Conservation (phyloP, 1,284 basidiomycete species). For the Trichosporon inkin region DNA sequence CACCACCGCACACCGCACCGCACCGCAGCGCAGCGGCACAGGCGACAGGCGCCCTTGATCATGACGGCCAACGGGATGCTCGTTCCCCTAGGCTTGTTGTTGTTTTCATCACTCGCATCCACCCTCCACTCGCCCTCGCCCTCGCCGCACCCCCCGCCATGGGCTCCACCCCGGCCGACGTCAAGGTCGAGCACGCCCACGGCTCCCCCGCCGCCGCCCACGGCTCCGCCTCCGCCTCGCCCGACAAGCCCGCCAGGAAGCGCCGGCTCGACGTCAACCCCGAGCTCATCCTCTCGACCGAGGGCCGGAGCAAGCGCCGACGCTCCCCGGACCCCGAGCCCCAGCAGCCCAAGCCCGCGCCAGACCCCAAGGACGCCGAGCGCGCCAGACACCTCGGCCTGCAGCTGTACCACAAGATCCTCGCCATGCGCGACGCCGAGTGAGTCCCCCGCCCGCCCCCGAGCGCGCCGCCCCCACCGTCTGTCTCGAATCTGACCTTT, state of each 20-base stretch:
- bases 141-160: conserved; percentile 3
- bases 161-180: conserved; percentile 1
- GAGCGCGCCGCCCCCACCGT: too few species aligned
- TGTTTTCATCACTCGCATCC: conserved; percentile 9
- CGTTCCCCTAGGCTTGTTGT: conserved; percentile 5
- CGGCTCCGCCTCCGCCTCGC: conserved; percentile 7
- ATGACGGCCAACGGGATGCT: neutral
- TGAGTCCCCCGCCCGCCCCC: conserved; percentile 26
- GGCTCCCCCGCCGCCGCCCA: neutral
- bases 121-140: neutral
- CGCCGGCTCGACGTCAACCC: conserved; percentile 27
- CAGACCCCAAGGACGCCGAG: conserved; percentile 38
- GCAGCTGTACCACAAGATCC: conserved; percentile 36
- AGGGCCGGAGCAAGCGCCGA: conserved; percentile 23
- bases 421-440: conserved; percentile 33
- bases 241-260: conserved; percentile 22
- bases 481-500: conserved; percentile 20
- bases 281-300: conserved; percentile 19
- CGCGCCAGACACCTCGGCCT: conserved; percentile 35
- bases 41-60: neutral
- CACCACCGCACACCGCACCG: neutral
- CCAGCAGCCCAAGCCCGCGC: conserved; percentile 6
- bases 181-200: conserved; percentile 6
- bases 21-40: neutral
- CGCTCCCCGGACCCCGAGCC: conserved; percentile 17